phyloP scores from a whole-genome alignment of 78 protist species.

The Planoprotostelium fungivorum region DNA sequence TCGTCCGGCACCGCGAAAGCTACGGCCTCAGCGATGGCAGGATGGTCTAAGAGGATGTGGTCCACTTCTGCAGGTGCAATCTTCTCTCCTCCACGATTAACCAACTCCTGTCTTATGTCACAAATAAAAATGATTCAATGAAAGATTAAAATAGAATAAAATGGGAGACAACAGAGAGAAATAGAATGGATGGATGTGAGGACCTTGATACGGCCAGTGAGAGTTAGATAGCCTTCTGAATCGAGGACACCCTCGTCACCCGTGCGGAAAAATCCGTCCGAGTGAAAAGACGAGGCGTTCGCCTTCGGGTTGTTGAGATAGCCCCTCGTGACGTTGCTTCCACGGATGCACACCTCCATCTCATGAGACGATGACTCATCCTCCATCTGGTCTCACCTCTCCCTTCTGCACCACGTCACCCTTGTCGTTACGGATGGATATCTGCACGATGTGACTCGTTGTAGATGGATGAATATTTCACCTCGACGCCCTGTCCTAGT shows the following conservation, averaged over 20 bases:
- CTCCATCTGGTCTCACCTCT: too few species aligned
- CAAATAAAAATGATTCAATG: background rate
- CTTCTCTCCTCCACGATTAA: constrained; percentile 86
- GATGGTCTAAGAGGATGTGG: constrained; percentile 62
- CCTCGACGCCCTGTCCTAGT: constrained; percentile 36
- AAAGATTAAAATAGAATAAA: too few species aligned
- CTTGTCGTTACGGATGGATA: constrained; percentile 32
- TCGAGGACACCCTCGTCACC: constrained; percentile 81
- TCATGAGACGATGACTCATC: too few species aligned
- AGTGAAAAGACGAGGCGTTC: constrained; percentile 49
- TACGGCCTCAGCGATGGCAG: constrained; percentile 69
- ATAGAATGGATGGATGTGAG: too few species aligned
- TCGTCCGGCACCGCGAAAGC: constrained; percentile 78
- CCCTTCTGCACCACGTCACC: constrained; percentile 40
- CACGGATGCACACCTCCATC: constrained; percentile 70
- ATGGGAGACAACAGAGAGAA: too few species aligned
- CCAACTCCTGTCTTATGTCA: constrained; percentile 39
- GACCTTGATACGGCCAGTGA: constrained; percentile 77
- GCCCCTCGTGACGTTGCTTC: constrained; percentile 69
- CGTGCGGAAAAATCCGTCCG: constrained; percentile 76
- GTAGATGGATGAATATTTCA: too few species aligned
- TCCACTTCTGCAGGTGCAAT: constrained; percentile 77
- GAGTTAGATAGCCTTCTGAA: constrained; percentile 53
- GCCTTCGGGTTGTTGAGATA: constrained; percentile 73
- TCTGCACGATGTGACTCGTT: too few species aligned